phyloP scores from a whole-genome alignment of 768 basidiomycete species.

The Trametopsis cervina region DNA sequence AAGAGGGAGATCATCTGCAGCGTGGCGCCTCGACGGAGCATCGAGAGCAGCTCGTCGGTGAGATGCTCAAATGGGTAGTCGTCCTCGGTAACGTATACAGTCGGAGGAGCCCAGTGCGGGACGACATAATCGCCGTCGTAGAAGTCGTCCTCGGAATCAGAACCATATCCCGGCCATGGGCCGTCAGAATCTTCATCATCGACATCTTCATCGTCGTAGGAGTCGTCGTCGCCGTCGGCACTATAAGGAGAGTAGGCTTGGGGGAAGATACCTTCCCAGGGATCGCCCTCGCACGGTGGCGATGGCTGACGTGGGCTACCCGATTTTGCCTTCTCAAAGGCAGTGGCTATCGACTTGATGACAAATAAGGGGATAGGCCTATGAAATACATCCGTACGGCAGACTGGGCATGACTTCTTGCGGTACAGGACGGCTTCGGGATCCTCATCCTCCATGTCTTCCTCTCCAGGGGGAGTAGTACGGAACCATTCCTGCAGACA shows the following conservation, averaged over 20 bases:
- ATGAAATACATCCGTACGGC: conserved; percentile 47
- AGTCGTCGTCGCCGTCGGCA: conserved; percentile 26
- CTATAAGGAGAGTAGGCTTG: conserved; percentile 18
- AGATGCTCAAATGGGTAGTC: conserved; percentile 31
- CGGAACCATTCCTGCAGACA: conserved; percentile 80
- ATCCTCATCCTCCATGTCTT: conserved; percentile 37
- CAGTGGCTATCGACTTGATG: conserved; percentile 50
- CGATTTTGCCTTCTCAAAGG: conserved; percentile 40
- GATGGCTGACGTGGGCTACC: conserved; percentile 20
- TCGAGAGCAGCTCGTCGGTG: conserved; percentile 27
- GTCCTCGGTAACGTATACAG: conserved; percentile 27
- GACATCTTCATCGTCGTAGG: conserved; percentile 24
- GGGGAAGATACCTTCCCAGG: conserved; percentile 69
- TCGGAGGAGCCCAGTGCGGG: conserved; percentile 57
- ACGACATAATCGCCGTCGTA: conserved; percentile 35
- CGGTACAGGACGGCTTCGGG: conserved; percentile 45
- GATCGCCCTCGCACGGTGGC: conserved; percentile 39
- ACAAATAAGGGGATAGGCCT: conserved; percentile 66
- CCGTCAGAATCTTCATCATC: conserved; percentile 16
- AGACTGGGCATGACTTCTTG: conserved; percentile 68
- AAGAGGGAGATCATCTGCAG: conserved; percentile 50
- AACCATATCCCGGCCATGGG: conserved; percentile 20
- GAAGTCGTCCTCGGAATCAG: conserved; percentile 15
- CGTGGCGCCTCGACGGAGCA: conserved; percentile 57
- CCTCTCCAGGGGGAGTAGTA: conserved; percentile 46